Conservation (phyloP, 2,329 filamentous ascomycete species). For the Fusarium tricinctum region DNA sequence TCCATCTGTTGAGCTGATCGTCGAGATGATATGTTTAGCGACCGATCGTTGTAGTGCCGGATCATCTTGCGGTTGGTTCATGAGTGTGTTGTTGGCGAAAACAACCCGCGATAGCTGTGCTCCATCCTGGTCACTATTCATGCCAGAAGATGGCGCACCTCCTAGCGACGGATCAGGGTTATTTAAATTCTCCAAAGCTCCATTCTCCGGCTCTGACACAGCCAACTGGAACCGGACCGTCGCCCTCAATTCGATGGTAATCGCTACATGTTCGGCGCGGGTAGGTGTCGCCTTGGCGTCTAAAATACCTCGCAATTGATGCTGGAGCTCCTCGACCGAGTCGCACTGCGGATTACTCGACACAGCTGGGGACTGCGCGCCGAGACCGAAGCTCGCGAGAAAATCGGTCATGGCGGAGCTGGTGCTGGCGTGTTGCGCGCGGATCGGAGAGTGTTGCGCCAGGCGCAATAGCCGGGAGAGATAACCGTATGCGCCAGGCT, state of each 20-base stretch:
- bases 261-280: conserved; percentile 64
- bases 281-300: conserved; percentile 60
- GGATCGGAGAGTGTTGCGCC: conserved; percentile 16
- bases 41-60: conserved; percentile 64
- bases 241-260: conserved; percentile 62
- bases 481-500: conserved; percentile 34
- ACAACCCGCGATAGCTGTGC: conserved; percentile 57
- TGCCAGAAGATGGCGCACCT: conserved; percentile 44
- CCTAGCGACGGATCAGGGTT: conserved; percentile 55
- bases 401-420: conserved; percentile 56
- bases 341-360: conserved; percentile 49
- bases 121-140: conserved; percentile 20
- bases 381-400: conserved; percentile 56
- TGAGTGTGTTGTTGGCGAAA: conserved; percentile 61
- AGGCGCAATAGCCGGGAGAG: conserved; percentile 36
- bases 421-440: conserved; percentile 6
- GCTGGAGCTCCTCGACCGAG: conserved; percentile 62
- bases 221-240: conserved; percentile 60
- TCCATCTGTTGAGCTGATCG: conserved; percentile 61
- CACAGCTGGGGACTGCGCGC: conserved; percentile 39
- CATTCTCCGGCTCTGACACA: conserved; percentile 56
- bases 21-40: conserved; percentile 62
- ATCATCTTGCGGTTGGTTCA: conserved; percentile 64
- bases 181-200: conserved; percentile 51
- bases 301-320: conserved; percentile 59